Evolutionary conservation across 495 filamentous ascomycete species (phyloP), one percentile per base, ranked within the genome.

Genomic region (Sphaerosporella brunnea): DNA sequence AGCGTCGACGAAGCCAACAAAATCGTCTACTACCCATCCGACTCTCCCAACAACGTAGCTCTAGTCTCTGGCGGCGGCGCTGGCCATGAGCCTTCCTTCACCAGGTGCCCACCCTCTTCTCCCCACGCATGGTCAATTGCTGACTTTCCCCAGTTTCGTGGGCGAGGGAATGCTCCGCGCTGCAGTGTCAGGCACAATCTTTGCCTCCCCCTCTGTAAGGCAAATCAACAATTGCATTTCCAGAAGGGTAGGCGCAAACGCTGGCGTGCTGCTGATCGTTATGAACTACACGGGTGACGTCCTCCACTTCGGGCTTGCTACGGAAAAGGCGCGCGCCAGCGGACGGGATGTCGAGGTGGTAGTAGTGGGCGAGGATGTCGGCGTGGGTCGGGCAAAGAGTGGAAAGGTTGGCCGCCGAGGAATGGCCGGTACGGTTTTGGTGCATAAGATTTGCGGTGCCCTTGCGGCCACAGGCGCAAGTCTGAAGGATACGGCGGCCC

Each of bases 321-420:
- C 87, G 16, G 90, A 95, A 64, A 95, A 94, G 67, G 86, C 84
- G 9, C 78, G 79, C 50, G 86, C 86, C 0, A 71, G 75, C 0
- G 90, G 84, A 0, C 64, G 85, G 38, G 65, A 77, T 23, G 82
- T 85, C 0, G 86, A 95, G 61, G 93, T 95, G 79, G 78, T 94
- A 19, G 79, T 93, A 8, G 86, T 96, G 25, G 84, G 77, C n/a
- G 90, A 97, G 55, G 90, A 97, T 63, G 90, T 87, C 0, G 85
- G 88, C 16, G 90, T 97, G 24, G 90, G 90, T 1, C 69, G 86
- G 49, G 67, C 66, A 38, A 79, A 78, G 64, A 75, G 79, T 4
- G 88, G 90, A 2, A 95, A 93, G 63, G 90, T 96, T 5, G 90
- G 90, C 10, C 69, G 90, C 47, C 71, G 90, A 57, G 90, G 90